phyloP scores from a whole-genome alignment of 768 basidiomycete genomes.

The Kwoniella dendrophila region DNA sequence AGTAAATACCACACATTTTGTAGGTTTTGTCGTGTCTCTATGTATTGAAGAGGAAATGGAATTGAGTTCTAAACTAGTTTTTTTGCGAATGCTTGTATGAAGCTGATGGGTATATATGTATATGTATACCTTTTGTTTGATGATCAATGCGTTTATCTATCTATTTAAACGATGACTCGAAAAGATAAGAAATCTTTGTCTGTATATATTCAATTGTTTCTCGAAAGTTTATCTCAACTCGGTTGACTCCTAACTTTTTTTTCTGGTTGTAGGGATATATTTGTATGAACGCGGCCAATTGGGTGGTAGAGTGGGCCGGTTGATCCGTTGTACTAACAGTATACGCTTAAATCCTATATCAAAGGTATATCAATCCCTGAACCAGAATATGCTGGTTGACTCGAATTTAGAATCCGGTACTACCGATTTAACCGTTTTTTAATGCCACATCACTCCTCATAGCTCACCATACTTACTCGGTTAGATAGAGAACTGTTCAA shows the following conservation, averaged over 20 bases:
- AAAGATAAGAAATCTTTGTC: background rate
- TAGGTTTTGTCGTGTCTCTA: background rate
- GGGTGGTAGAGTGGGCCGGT: background rate
- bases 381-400: background rate
- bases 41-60: background rate
- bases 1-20: conserved; percentile 89
- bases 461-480: too few relatives aligned
- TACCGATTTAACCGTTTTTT: background rate
- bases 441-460: too few relatives aligned
- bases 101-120: background rate
- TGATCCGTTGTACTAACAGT: too few relatives aligned
- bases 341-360: too few relatives aligned
- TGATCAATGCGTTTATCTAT: background rate
- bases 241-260: conserved; percentile 1
- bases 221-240: background rate
- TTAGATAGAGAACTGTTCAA: too few relatives aligned
- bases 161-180: background rate
- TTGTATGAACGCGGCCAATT: background rate
- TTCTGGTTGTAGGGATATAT: background rate
- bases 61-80: background rate
- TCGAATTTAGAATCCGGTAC: background rate
- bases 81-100: background rate
- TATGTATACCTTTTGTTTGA: background rate
- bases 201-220: background rate
- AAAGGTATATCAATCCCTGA: background rate